A percentile compares a stretch with the other conserved stretches of the same genome.
Conservation (phyloP, 306 rosid genomes). For the Cicer chorassanicum region DNA sequence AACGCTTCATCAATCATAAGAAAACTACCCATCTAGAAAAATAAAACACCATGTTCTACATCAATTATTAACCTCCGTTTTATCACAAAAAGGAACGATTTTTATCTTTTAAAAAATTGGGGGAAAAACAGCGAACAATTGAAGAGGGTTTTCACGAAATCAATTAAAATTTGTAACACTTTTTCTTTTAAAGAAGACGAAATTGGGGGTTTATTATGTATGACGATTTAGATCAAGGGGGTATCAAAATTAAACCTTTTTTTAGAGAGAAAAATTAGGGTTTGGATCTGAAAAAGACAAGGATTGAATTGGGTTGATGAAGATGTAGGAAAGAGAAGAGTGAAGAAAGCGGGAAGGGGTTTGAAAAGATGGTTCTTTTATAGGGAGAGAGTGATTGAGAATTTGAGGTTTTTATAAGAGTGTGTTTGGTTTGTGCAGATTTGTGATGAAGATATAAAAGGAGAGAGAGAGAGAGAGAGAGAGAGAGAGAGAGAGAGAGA, state of each 20-base stretch:
- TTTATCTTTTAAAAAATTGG: neutral
- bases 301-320: neutral
- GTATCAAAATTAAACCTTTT: slow-evolving; percentile 44
- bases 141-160: neutral
- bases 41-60: slow-evolving; percentile 4
- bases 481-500: neutral
- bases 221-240: neutral
- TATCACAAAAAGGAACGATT: neutral
- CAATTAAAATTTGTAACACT: neutral
- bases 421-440: slow-evolving; percentile 35
- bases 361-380: slow-evolving; percentile 56
- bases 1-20: slow-evolving; percentile 12
- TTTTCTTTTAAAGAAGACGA: neutral
- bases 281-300: neutral
- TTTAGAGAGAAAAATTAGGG: slow-evolving; percentile 32
- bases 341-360: slow-evolving; percentile 60
- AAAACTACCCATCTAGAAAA: slow-evolving; percentile 27
- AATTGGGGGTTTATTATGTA: neutral
- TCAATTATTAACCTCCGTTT: slow-evolving; percentile 3
- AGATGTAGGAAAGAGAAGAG: neutral
- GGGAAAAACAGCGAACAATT: slow-evolving; percentile 3
- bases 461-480: slow-evolving; percentile 20
- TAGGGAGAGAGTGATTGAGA: slow-evolving; percentile 27
- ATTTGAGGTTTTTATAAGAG: slow-evolving; percentile 44
- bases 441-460: slow-evolving; percentile 22